These are phyloP conservation scores for Coemansia sp. DNA, from an alignment of 192 early-diverging fungal genomes.

Conservation along the genomic window DNA sequence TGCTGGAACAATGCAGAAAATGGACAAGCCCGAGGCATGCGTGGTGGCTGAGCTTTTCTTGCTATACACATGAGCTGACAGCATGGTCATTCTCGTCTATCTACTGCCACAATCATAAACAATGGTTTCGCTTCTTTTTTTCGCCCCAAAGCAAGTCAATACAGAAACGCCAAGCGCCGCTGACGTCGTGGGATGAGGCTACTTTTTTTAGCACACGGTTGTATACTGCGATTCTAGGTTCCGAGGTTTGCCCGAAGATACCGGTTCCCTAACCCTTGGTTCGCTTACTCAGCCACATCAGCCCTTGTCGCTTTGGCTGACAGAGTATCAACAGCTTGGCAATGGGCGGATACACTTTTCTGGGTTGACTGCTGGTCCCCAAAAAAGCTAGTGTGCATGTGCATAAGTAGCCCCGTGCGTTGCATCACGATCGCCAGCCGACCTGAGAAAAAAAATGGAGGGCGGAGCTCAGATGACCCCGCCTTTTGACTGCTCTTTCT, in stretches of 20 bases:
- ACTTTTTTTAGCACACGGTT: not conserved
- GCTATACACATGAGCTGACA: not conserved
- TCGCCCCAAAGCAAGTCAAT: not conserved
- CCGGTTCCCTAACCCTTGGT: not conserved
- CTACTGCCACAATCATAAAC: not conserved
- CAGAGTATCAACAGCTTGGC: no score
- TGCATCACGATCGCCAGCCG: not conserved
- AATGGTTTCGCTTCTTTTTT: not conserved
- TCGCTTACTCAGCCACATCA: not conserved
- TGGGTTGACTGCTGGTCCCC: not conserved
- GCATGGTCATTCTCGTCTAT: not conserved
- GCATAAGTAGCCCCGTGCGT: not conserved
- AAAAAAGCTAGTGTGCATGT: not conserved
- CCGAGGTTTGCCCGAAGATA: not conserved
- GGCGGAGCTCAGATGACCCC: not conserved
- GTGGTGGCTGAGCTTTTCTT: not conserved
- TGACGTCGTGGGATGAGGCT: not conserved
- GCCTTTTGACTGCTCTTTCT: not conserved
- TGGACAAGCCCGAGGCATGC: not conserved
- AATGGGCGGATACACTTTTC: no score
- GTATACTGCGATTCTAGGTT: no score
- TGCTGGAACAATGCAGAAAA: not conserved
- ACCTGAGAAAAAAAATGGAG: not conserved
- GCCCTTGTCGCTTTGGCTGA: no score
- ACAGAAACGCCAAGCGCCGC: not conserved